phyloP scores from a whole-genome alignment of 306 rosid species.

The Quercus agrifolia region DNA sequence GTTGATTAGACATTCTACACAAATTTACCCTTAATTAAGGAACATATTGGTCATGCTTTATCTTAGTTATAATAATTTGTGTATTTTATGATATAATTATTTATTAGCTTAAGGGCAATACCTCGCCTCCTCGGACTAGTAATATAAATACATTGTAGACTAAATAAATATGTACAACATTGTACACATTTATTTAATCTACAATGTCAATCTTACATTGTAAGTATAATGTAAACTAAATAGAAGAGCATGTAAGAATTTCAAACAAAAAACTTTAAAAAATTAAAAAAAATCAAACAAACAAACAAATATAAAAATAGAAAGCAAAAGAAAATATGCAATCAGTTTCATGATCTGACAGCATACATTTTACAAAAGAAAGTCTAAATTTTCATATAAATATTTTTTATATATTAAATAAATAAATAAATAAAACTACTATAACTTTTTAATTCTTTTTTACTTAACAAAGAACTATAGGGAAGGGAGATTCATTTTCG shows the following conservation, averaged over 20 bases:
- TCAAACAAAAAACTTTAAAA: not conserved
- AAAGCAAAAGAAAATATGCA: not conserved
- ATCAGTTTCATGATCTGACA: not conserved
- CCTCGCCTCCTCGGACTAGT: too few species aligned
- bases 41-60: not conserved
- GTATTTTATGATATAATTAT: too few species aligned
- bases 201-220: too few species aligned
- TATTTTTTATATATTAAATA: too few species aligned
- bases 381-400: too few species aligned
- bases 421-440: too few species aligned
- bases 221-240: not conserved
- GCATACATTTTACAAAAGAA: not conserved
- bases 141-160: too few species aligned
- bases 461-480: not conserved
- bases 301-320: not conserved
- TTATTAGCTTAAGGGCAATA: too few species aligned
- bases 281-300: not conserved
- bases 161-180: too few species aligned
- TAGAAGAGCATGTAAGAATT: not conserved
- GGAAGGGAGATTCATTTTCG: slow-evolving; percentile 3
- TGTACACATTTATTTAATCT: too few species aligned
- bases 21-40: not conserved
- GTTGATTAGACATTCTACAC: not conserved
- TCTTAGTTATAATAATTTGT: too few species aligned
- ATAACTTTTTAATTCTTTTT: too few species aligned